Percentiles rank a stretch among this genome's conserved stretches.
Conservation (phyloP, 257 asterid species). For the Scutellaria minor region DNA sequence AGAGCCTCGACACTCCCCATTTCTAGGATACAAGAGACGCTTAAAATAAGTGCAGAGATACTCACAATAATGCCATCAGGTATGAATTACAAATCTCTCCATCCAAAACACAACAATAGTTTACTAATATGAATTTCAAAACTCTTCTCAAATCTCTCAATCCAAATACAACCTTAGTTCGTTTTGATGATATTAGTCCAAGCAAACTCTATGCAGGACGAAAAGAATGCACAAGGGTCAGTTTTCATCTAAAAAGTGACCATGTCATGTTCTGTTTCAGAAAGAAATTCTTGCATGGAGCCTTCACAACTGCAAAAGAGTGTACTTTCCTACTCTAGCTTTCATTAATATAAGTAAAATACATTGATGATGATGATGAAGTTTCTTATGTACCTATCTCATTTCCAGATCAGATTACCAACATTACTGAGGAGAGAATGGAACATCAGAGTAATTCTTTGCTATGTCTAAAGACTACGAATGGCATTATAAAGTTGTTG, state of each 20-base stretch:
- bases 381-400: conserved; percentile 14
- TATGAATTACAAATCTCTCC: conserved; percentile 5
- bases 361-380: conserved; percentile 10
- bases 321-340: conserved; percentile 38
- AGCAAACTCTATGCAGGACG: conserved; percentile 45
- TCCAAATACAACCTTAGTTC: no score
- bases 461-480: conserved; percentile 52
- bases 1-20: conserved; percentile 49
- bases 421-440: conserved; percentile 46
- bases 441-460: conserved; percentile 44
- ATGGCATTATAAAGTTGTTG: conserved; percentile 55
- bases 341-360: not conserved
- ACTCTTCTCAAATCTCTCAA: no score
- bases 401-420: conserved; percentile 59
- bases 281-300: conserved; percentile 65
- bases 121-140: no score
- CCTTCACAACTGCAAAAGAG: conserved; percentile 54
- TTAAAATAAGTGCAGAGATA: conserved; percentile 52
- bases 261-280: conserved; percentile 48
- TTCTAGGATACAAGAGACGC: conserved; percentile 47
- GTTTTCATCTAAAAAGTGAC: conserved; percentile 49
- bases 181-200: not conserved
- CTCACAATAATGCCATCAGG: conserved; percentile 67
- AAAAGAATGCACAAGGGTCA: conserved; percentile 51
- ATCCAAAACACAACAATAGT: no score